Base-by-base conservation (phyloP, 345 rosid species). In the Rhizophora apiculata region DNA sequence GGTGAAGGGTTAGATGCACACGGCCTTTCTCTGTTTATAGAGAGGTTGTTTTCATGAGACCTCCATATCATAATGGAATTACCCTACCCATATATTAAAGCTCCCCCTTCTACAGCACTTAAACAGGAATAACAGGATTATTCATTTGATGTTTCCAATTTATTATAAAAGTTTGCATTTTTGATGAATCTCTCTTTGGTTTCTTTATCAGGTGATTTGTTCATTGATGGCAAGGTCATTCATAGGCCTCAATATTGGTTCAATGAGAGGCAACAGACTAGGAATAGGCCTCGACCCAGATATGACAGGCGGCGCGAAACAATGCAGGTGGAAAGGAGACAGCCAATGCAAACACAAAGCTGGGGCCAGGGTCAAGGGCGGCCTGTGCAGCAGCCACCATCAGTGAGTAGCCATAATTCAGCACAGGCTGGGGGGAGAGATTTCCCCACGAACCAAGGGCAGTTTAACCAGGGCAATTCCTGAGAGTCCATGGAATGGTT, bases 171-270 rank as follows among this genome's bases (percentile, higher is more conserved):
- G 2, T 32, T 31, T 37, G 3, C 26, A 24, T 37, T 67, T 56
- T 53, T 20, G 6, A 1, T 46, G 65, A 27, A 6, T 57, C 22
- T 62, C 8, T 24, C 53, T 57, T 54, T 19, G 39, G 26, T 57
- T 65, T 72, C 60, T 51, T 69, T 68, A 67, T 61, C 72, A 95
- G 96, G 99, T 59, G 97, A 95, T 79, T 74, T 92, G 81, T 88
- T 79, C 62, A 70, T 87, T 18, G 89, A 95, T 67, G 99, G 97
- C 43, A 92, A 92, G 81, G 97, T 95, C 53, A 92, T 86, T 64
- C 92, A 83, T 21, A 87, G 97, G 81, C 97, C 96, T 48, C 92
- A 88, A 49, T 92, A 89, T 69, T 79, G 87, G 76, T 86, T 70
- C 68, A 76, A 79, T 18, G 86, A 85, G 65, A 83, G 88, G 68